Evolutionary conservation across 2,329 filamentous ascomycete genomes (phyloP).

Genomic region (Ophiostoma ulmi): DNA sequence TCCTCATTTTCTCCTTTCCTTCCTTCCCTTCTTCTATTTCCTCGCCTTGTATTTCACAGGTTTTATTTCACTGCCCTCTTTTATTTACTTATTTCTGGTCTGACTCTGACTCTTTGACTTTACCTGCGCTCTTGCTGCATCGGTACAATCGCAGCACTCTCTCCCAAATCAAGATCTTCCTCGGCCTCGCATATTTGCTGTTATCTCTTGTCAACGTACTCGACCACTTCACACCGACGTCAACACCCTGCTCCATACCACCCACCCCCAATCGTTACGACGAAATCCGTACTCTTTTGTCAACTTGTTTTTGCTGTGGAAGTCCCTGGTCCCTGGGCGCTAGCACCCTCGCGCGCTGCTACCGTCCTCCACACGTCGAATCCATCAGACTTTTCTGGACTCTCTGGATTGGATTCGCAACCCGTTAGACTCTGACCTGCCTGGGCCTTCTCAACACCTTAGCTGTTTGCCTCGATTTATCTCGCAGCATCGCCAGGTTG

Average conservation of each 20-base stretch:
- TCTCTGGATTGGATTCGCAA: not conserved
- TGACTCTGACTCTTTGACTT: not conserved
- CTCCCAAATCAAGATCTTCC: not conserved
- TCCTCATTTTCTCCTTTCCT: constrained; percentile 17
- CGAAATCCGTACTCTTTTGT: not conserved
- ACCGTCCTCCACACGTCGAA: not conserved
- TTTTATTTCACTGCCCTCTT: not conserved
- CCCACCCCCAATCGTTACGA: not conserved
- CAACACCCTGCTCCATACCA: constrained; percentile 2
- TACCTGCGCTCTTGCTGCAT: not conserved
- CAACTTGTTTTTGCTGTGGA: constrained; percentile 2
- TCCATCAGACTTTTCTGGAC: constrained; percentile 11
- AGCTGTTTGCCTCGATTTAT: not conserved
- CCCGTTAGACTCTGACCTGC: not conserved
- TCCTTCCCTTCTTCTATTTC: constrained; percentile 9
- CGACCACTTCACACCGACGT: not conserved
- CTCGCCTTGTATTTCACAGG: not conserved
- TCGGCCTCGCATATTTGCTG: not conserved
- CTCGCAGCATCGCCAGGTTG: not conserved
- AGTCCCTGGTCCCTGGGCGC: constrained; percentile 6
- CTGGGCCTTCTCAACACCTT: not conserved
- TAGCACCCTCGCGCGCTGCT: constrained; percentile 7
- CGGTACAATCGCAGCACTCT: not conserved
- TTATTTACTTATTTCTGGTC: not conserved
- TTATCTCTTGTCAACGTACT: not conserved